Conservation (phyloP, 176 grass and related monocot species). For the Stipa capillata region DNA sequence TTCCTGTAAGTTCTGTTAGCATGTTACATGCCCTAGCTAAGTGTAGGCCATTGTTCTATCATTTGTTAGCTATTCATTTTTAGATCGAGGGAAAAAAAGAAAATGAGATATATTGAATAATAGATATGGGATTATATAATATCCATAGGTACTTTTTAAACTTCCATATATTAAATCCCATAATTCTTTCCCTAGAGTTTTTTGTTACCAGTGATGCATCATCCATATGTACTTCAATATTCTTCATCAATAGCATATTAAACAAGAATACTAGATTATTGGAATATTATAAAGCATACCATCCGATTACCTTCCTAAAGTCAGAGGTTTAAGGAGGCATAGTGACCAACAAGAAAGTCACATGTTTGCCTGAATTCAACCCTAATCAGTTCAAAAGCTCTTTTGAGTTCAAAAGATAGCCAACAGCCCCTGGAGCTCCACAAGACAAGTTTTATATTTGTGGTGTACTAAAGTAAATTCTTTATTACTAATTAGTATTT, state of each 20-base stretch:
- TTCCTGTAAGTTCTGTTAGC: slow-evolving; percentile 54
- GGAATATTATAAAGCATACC: too few relatives aligned
- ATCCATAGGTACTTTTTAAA: neutral
- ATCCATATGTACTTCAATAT: slow-evolving; percentile 8
- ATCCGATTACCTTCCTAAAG: too few relatives aligned
- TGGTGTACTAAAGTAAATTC: neutral
- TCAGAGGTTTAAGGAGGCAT: too few relatives aligned
- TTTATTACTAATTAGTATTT: neutral
- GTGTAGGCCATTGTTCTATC: slow-evolving; percentile 1
- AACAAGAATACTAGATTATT: too few relatives aligned
- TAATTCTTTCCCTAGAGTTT: neutral
- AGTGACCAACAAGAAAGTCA: neutral
- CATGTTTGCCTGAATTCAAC: neutral
- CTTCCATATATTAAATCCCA: neutral
- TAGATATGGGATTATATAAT: neutral
- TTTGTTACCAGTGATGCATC: neutral
- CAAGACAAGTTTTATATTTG: neutral
- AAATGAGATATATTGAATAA: neutral
- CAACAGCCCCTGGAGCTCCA: neutral
- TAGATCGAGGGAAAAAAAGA: neutral
- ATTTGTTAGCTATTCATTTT: slow-evolving; percentile 6
- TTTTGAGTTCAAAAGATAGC: neutral
- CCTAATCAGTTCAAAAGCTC: neutral
- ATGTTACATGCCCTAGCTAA: slow-evolving; percentile 16
- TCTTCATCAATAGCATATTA: too few relatives aligned